Percentiles rank a stretch among this genome's conserved stretches.
phyloP scores from a whole-genome alignment of 1,139 yeast species.

The Suhomyces maxii region DNA sequence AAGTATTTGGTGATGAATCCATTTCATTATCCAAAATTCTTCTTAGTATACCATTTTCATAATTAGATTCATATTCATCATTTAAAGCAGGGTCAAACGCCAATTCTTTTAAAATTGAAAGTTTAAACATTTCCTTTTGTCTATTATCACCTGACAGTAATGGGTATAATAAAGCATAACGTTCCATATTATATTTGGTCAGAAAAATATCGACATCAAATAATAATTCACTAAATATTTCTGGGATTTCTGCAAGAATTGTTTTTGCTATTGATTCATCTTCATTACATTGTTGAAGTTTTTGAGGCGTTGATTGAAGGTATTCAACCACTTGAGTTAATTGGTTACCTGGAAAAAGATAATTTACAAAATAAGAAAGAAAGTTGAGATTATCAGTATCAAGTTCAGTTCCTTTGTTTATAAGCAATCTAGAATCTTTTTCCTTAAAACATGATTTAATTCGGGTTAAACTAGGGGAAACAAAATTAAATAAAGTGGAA shows the following conservation, averaged over 20 bases:
- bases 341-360: constrained; percentile 11
- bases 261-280: background rate
- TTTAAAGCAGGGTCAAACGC: constrained; percentile 13
- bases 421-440: background rate
- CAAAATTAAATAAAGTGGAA: constrained; percentile 11
- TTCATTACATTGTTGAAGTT: background rate
- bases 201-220: constrained; percentile 10
- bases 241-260: constrained; percentile 2
- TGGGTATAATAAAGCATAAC: constrained; percentile 10
- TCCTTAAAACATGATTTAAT: background rate
- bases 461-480: constrained; percentile 7
- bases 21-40: constrained; percentile 17
- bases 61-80: constrained; percentile 14
- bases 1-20: constrained; percentile 17
- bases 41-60: constrained; percentile 19
- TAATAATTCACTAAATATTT: constrained; percentile 9
- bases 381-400: constrained; percentile 4
- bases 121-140: constrained; percentile 8
- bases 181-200: constrained; percentile 10
- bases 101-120: constrained; percentile 16
- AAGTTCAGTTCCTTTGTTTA: background rate
- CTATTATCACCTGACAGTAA: background rate
- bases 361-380: constrained; percentile 10
- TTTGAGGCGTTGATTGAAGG: constrained; percentile 4
- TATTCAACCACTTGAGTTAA: constrained; percentile 4